Conservation (phyloP, 495 filamentous ascomycete genomes). For the Aspergillus funiculosus region DNA sequence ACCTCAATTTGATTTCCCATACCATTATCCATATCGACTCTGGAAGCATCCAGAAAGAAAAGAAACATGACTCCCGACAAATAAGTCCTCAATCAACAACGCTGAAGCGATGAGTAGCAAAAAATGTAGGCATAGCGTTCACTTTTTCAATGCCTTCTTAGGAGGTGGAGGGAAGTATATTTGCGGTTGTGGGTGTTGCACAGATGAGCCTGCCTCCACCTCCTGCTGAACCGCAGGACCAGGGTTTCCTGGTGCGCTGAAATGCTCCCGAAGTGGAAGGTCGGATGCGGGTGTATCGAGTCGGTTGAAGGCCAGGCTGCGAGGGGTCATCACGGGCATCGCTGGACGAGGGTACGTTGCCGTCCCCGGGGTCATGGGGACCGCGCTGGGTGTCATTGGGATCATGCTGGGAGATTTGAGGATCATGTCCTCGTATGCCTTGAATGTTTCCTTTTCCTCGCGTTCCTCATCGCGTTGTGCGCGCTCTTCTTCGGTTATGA, state of each 20-base stretch:
- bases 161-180: constrained; percentile 44
- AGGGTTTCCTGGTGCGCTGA: constrained; percentile 17
- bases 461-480: constrained; percentile 29
- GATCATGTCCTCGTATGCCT: constrained; percentile 41
- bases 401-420: constrained; percentile 41
- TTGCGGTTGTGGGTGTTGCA: constrained; percentile 20
- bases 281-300: constrained; percentile 28
- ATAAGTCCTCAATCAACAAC: too few species aligned
- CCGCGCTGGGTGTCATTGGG: constrained; percentile 28
- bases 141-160: constrained; percentile 34
- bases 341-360: constrained; percentile 7
- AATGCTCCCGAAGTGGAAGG: constrained; percentile 38
- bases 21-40: too few species aligned
- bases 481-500: constrained; percentile 47
- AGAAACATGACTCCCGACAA: neutral
- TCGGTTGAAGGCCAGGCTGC: constrained; percentile 41
- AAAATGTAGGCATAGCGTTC: constrained; percentile 4
- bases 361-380: constrained; percentile 14
- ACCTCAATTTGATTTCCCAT: too few species aligned
- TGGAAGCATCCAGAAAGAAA: too few species aligned
- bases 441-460: constrained; percentile 38
- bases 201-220: constrained; percentile 16
- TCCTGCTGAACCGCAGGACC: constrained; percentile 23
- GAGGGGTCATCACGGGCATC: constrained; percentile 35
- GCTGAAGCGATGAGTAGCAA: too few species aligned